Evolutionary conservation across 2,329 filamentous ascomycete species (phyloP).

Genomic region (Fusarium sp.): DNA sequence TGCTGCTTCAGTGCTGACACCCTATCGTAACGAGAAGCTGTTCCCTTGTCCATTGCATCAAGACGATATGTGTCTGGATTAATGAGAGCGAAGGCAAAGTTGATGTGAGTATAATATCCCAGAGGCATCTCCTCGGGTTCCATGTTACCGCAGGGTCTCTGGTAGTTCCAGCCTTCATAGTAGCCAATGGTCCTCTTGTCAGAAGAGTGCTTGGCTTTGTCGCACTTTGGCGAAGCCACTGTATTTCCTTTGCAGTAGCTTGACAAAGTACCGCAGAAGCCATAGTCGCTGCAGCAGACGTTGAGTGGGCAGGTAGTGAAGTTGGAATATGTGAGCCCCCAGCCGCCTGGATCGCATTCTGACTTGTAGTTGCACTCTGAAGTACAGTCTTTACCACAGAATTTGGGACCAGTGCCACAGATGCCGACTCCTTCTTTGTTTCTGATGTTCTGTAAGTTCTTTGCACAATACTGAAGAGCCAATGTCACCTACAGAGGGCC

Average conservation of each 20-base stretch:
- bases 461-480: too few relatives aligned
- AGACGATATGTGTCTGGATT: slow-evolving; percentile 50
- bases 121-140: slow-evolving; percentile 44
- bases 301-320: slow-evolving; percentile 51
- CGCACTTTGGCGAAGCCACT: background rate
- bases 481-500: background rate
- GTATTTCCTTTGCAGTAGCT: background rate
- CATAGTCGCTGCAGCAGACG: slow-evolving; percentile 54
- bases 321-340: slow-evolving; percentile 42
- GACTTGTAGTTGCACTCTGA: slow-evolving; percentile 44
- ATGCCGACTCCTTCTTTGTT: rapidly evolving
- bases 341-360: slow-evolving; percentile 51
- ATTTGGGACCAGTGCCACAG: background rate
- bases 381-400: slow-evolving; percentile 28
- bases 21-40: background rate
- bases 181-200: slow-evolving; percentile 47
- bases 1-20: slow-evolving; percentile 43
- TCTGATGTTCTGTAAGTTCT: background rate
- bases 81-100: slow-evolving; percentile 53
- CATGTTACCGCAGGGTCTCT: slow-evolving; percentile 43
- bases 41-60: slow-evolving; percentile 8
- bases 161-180: slow-evolving; percentile 48
- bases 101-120: slow-evolving; percentile 51
- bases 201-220: slow-evolving; percentile 1
- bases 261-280: slow-evolving; percentile 51